A percentile compares a stretch with the other conserved stretches of the same genome.
phyloP scores from a whole-genome alignment of 1,139 yeast species.

The Kodamaea sp. region DNA sequence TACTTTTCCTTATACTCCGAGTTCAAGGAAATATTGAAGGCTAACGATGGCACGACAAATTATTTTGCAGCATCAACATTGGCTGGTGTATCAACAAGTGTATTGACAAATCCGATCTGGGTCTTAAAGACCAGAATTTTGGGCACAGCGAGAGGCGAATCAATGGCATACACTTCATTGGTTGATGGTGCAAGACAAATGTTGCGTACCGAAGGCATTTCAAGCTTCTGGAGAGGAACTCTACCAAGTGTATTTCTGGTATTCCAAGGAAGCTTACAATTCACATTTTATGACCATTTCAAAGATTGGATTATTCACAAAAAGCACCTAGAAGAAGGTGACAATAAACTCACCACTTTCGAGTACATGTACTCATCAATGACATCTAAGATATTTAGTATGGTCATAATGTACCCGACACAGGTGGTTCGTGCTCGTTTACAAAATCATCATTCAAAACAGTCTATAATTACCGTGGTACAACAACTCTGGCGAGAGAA shows the following conservation, averaged over 20 bases:
- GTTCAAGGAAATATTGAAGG: conserved; percentile 37
- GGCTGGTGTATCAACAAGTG: conserved; percentile 74
- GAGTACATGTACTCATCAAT: conserved; percentile 68
- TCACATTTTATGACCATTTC: conserved; percentile 76
- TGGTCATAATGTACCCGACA: conserved; percentile 72
- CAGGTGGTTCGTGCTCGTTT: conserved; percentile 79
- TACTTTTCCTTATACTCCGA: conserved; percentile 74
- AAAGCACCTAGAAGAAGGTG: not conserved
- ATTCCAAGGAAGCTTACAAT: conserved; percentile 84
- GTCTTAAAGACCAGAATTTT: conserved; percentile 84
- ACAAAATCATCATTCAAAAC: conserved; percentile 15
- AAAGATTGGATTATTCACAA: conserved; percentile 33
- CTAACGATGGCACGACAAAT: conserved; percentile 23
- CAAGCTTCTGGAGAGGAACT: conserved; percentile 79
- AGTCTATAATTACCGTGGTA: conserved; percentile 21
- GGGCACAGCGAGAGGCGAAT: conserved; percentile 47
- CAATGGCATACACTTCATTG: conserved; percentile 55
- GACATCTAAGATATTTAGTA: conserved; percentile 64
- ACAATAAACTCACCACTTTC: conserved; percentile 27
- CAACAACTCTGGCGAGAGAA: conserved; percentile 37
- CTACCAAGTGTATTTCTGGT: conserved; percentile 81
- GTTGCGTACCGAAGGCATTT: conserved; percentile 56
- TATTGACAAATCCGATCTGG: conserved; percentile 90
- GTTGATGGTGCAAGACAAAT: conserved; percentile 54
- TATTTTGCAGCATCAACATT: conserved; percentile 37